Evolutionary conservation across 305 asterid genomes (phyloP).

Genomic region (Rubia balearica): DNA sequence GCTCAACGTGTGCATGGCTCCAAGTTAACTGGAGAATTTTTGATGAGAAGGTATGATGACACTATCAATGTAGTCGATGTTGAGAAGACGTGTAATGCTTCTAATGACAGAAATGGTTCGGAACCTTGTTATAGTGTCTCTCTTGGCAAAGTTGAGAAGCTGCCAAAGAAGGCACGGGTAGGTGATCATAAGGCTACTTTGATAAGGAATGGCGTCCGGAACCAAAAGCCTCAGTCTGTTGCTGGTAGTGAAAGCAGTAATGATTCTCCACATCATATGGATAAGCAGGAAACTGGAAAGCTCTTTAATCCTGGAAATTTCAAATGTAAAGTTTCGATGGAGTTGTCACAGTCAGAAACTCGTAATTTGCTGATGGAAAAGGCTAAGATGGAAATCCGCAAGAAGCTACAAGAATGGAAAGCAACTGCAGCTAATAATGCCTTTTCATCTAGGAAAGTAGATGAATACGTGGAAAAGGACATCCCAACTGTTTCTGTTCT

Average conservation of each 20-base stretch:
- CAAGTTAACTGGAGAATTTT: conserved; percentile 14
- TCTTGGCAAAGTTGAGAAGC: conserved; percentile 22
- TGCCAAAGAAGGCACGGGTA: conserved; percentile 32
- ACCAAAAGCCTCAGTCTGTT: conserved; percentile 19
- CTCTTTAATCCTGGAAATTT: conserved; percentile 13
- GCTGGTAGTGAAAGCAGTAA: conserved; percentile 19
- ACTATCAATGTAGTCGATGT: conserved; percentile 15
- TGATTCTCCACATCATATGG: conserved; percentile 23
- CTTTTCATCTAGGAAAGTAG: conserved; percentile 18
- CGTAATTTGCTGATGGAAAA: conserved; percentile 32
- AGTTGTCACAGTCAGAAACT: conserved; percentile 15
- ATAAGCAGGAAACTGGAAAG: conserved; percentile 17
- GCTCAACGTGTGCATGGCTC: conserved; percentile 17
- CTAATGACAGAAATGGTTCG: conserved; percentile 17
- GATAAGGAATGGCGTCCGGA: conserved; percentile 14
- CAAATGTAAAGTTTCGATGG: conserved; percentile 16
- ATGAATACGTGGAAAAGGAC: conserved; percentile 14
- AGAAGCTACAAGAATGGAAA: conserved; percentile 33
- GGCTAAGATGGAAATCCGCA: conserved; percentile 42
- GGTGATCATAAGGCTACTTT: conserved; percentile 17
- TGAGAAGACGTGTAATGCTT: conserved; percentile 16
- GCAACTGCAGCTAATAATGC: conserved; percentile 19
- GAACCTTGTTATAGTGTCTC: conserved; percentile 5
- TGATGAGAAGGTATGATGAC: conserved; percentile 28
- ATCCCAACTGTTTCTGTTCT: conserved; percentile 15